Base-by-base conservation (phyloP, 2,329 filamentous ascomycete genomes). In the Teratosphaeria zuluensis region DNA sequence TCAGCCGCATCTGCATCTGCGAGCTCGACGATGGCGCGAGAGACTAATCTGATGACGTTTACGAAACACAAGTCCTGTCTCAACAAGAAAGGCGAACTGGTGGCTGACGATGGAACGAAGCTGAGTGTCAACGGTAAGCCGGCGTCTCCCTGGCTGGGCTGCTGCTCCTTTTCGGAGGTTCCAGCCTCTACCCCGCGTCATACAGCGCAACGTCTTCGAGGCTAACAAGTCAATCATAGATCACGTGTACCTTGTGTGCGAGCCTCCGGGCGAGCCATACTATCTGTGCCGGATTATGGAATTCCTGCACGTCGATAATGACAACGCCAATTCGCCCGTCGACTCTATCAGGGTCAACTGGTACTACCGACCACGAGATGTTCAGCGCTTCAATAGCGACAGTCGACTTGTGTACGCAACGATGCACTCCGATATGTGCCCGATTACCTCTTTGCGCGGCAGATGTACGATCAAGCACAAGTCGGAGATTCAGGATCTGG, bases 271-370 rank as follows among this genome's bases (percentile, higher is more conserved):
- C 56, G 94, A 99, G 76, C 94, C 94, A 58, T 99, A 99, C 77
- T 99, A 99, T 74, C 80, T 99, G 64, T 94, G 89, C 63, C 89
- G 94, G 67, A 94, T 99, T 73, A 99, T 99, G 94, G 92, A 99
- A 74, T 97, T 97, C 72, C 79, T 96, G 67, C 90, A 95, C 70
- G 78, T 81, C 69, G 85, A 92, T 68, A 90, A 72, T 55, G 73
- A 92, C 70, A 84, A 92, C 72, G 76, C 79, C 38, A 81, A 80
- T 57, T 83, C 85, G 60, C 86, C 88, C 0, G 85, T 99, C 63
- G 92, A 96, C 71, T 85, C 90, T 51, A 76, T 99, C 68, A 87
- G 92, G 66, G 89, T 97, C 70, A 99, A 99, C 77, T 99, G 94
- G 94, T 96, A 92, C 75, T 97, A 97, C 74, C 86, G 94, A 48